Evolutionary conservation across 305 asterid species (phyloP), one percentile per base, ranked within the genome.

Genomic region (Fraxinus floribunda): DNA sequence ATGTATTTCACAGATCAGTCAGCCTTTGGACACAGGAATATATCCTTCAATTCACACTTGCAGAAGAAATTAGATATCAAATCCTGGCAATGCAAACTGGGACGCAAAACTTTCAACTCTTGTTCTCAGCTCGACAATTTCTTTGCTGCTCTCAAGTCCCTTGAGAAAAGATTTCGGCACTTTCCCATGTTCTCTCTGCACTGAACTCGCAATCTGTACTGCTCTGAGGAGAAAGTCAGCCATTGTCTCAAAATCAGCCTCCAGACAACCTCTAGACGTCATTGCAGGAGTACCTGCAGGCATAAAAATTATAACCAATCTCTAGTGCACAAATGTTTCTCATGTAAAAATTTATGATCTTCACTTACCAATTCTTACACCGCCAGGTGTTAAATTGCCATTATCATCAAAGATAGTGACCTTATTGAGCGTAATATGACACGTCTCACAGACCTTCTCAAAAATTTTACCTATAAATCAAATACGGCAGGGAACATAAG

Each of bases 201-300:
- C 91, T 18, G 89, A 86, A 60, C 90, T 90, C 22, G 98, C 90
- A 78, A 94, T 96, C 71, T 94, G 97, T 5, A 90, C 97, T 80
- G 98, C 99, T 88, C 86, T 86, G 71, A 90, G 89, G 41, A 96
- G 97, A 88, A 92, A 91, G 32, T 96, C 98, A 0, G 99, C 97
- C 84, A 96, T 91, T 18, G 84, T 83, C 85, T 92, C 99, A 18
- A 96, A 94, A 89, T 96, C 99, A 72, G 87, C 62, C 91, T 94
- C 99, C 6, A 94, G 60, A 84, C 99, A 94, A 76, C 99, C 99
- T 89, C 98, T 91, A 57, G 99, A 87, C 38, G 99, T 96, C 99
- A 96, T 96, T 52, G 99, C 99, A 81, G 99, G 95, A 75, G 99
- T 96, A 77, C 99, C 99, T 96, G 87, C 36, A 34, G 76, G 52